These are phyloP conservation scores for Penicillium diatomitis DNA, from an alignment of 495 filamentous ascomycete genomes.

Conservation along the genomic window DNA sequence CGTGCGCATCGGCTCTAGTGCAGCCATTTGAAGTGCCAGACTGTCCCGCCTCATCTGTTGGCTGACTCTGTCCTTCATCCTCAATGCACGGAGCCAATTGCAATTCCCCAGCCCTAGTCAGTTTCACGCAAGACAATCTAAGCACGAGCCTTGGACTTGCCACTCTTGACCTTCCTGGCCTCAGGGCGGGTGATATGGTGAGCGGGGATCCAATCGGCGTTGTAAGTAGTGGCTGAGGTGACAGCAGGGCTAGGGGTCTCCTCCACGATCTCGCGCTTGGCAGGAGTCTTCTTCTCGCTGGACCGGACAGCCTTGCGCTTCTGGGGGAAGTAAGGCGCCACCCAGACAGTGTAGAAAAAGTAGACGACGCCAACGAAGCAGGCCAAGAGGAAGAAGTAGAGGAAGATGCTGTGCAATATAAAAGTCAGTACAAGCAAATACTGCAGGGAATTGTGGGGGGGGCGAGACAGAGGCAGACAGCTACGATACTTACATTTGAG, in stretches of 20 bases:
- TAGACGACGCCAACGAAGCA: conserved; percentile 72
- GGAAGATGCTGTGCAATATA: conserved; percentile 63
- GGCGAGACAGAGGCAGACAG: neutral
- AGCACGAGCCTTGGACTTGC: conserved; percentile 46
- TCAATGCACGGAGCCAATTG: too few species aligned
- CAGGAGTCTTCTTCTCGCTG: conserved; percentile 47
- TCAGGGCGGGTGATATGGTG: conserved; percentile 83
- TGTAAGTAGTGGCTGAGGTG: conserved; percentile 66
- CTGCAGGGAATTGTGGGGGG: neutral
- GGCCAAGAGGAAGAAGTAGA: conserved; percentile 83
- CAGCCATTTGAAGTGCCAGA: conserved; percentile 2
- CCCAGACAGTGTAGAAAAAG: conserved; percentile 97
- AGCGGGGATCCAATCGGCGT: conserved; percentile 92
- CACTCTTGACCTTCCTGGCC: conserved; percentile 69
- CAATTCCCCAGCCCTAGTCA: too few species aligned
- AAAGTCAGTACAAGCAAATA: conserved; percentile 16
- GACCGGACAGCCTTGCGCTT: conserved; percentile 61
- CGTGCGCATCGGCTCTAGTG: neutral
- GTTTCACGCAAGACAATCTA: conserved; percentile 8
- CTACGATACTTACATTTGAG: conserved; percentile 67
- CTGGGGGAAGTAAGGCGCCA: conserved; percentile 93
- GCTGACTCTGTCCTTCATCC: too few species aligned
- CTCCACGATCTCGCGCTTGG: conserved; percentile 64
- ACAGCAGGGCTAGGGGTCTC: conserved; percentile 57
- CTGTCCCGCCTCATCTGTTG: neutral